Percentiles rank a stretch among this genome's conserved stretches.
These are phyloP conservation scores for Colletotrichum siamense DNA, from an alignment of 2,329 filamentous ascomycete genomes.

Conservation along the genomic window DNA sequence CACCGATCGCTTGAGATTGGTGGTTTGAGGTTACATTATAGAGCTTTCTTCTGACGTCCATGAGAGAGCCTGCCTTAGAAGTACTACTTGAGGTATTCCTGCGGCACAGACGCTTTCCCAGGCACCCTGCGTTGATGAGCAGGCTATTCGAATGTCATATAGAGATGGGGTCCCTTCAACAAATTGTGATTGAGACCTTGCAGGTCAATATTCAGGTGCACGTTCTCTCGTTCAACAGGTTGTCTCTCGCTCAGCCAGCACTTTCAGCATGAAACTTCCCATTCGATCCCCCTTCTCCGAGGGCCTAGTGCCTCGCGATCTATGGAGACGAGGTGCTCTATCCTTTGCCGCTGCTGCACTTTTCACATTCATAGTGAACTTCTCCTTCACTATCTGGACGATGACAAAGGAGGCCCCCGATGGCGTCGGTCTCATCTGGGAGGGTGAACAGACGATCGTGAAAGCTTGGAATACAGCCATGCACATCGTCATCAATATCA, in stretches of 20 bases:
- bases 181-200: no score
- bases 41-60: neutral
- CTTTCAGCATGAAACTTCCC: neutral
- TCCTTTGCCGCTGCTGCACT: accelerated
- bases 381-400: neutral
- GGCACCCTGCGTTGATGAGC: no score
- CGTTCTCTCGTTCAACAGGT: neutral
- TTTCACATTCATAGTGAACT: neutral
- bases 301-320: neutral
- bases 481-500: neutral
- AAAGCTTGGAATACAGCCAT: neutral
- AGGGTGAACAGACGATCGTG: neutral
- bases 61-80: neutral
- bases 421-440: neutral
- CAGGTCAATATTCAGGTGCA: neutral
- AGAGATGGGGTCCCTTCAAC: no score
- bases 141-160: no score
- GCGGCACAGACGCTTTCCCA: neutral
- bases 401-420: neutral
- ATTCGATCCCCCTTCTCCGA: neutral
- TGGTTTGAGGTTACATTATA: neutral
- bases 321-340: neutral
- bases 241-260: neutral
- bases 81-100: neutral
- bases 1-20: accelerated